These are phyloP conservation scores for Penicillium psychrofluorescens DNA, from an alignment of 495 filamentous ascomycete genomes.

Conservation along the genomic window DNA sequence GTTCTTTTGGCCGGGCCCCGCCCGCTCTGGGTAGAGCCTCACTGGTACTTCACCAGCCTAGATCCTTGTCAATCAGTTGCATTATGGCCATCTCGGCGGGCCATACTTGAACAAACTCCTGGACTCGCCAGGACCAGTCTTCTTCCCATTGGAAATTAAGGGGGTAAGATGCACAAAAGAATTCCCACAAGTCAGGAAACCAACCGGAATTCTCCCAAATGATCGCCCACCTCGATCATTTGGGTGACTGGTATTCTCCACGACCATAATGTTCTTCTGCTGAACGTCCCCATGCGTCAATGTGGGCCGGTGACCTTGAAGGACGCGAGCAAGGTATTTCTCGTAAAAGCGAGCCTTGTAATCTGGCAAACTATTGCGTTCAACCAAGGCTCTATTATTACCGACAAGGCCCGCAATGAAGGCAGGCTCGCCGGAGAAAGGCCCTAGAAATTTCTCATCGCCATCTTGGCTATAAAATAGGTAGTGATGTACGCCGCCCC, in stretches of 20 bases:
- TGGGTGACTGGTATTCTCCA: conserved; percentile 9
- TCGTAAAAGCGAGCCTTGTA: conserved; percentile 20
- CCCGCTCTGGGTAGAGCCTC: too few species aligned
- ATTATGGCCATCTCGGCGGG: conserved; percentile 20
- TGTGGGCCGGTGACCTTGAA: conserved; percentile 19
- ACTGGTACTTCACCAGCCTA: conserved; percentile 11
- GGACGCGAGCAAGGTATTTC: conserved; percentile 10
- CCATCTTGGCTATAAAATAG: conserved; percentile 17
- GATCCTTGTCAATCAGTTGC: conserved; percentile 20
- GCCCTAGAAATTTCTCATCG: conserved; percentile 11
- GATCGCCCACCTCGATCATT: conserved; percentile 17
- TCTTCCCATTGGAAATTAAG: conserved; percentile 13
- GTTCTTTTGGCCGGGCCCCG: too few species aligned
- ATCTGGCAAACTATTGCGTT: conserved; percentile 12
- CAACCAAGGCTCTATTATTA: conserved; percentile 16
- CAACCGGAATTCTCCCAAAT: conserved; percentile 18
- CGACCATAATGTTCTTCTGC: conserved; percentile 23
- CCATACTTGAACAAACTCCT: conserved; percentile 21
- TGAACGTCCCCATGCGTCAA: conserved; percentile 23
- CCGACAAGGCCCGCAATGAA: conserved; percentile 15
- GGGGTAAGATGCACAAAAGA: conserved; percentile 15
- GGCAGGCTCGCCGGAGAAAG: conserved; percentile 15
- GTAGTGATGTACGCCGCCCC: conserved; percentile 12
- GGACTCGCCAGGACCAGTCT: conserved; percentile 21
- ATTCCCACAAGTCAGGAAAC: conserved; percentile 24